A percentile compares a stretch with the other conserved stretches of the same genome.
Evolutionary conservation across 805 yeast genomes (phyloP).

Genomic region (Ogataea saltuana): DNA sequence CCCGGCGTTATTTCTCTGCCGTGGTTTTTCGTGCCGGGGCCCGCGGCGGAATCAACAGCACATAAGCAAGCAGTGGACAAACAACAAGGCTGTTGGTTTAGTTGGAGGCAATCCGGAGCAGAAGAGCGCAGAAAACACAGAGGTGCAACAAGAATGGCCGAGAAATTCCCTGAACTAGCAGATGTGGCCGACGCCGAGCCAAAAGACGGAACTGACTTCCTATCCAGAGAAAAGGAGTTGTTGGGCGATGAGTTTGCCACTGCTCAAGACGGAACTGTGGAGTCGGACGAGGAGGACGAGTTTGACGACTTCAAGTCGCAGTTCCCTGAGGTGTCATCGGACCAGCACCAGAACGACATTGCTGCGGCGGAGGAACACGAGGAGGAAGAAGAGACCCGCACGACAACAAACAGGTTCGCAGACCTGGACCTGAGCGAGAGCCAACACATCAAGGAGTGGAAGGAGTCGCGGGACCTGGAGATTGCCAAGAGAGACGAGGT

Average conservation of each 20-base stretch:
- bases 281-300: constrained; percentile 44
- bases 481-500: constrained; percentile 76
- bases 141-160: constrained; percentile 58
- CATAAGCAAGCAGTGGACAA: constrained; percentile 3
- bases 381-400: constrained; percentile 19
- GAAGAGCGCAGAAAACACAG: not conserved
- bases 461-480: constrained; percentile 74
- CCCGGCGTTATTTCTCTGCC: not conserved
- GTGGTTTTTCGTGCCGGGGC: not conserved
- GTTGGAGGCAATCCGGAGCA: constrained; percentile 7
- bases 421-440: constrained; percentile 48
- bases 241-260: constrained; percentile 73
- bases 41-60: constrained; percentile 11
- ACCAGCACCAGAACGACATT: constrained; percentile 15
- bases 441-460: constrained; percentile 73
- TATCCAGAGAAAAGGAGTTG: constrained; percentile 66
- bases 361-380: constrained; percentile 12
- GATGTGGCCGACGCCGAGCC: constrained; percentile 41
- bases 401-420: constrained; percentile 44
- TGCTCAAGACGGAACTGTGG: constrained; percentile 56
- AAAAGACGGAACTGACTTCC: constrained; percentile 48
- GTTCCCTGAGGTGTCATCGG: constrained; percentile 54
- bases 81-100: too few species aligned
- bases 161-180: constrained; percentile 73
- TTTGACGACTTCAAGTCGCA: constrained; percentile 64